phyloP scores from a whole-genome alignment of 2,329 filamentous ascomycete species.

The Aureobasidium sp. region DNA sequence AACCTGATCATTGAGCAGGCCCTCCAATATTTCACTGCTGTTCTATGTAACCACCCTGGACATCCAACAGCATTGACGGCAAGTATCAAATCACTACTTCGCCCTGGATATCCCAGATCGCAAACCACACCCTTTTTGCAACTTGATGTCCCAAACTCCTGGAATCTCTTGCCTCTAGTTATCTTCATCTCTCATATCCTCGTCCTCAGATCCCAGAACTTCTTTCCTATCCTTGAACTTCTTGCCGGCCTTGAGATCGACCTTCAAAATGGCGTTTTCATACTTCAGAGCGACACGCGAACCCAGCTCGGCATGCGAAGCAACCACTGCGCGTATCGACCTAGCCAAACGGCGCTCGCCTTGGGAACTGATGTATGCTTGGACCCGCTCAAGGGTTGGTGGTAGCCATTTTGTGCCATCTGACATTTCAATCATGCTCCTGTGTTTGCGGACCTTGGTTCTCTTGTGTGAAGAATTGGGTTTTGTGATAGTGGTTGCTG shows the following conservation, averaged over 20 bases:
- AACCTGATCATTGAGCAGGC: background rate
- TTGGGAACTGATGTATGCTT: background rate
- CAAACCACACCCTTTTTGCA: background rate
- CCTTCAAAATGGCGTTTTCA: background rate
- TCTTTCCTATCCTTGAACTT: background rate
- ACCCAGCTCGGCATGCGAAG: background rate
- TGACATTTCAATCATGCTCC: background rate
- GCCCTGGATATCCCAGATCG: background rate
- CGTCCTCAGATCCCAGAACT: background rate
- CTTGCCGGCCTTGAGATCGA: background rate
- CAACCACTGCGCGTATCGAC: background rate
- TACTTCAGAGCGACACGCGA: background rate
- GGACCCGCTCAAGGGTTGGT: background rate
- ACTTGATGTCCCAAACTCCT: background rate
- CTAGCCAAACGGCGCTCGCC: background rate
- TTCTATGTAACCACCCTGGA: no score
- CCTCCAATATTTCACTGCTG: background rate
- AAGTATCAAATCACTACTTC: background rate
- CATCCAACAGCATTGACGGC: background rate
- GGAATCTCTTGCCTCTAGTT: no score
- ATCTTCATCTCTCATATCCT: background rate
- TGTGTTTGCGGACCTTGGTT: background rate
- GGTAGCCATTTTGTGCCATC: conserved; percentile 1
- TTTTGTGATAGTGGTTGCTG: background rate
- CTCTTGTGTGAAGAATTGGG: background rate